phyloP scores from a whole-genome alignment of 2,329 filamentous ascomycete species.

The Trichoderma brevicompactum region DNA sequence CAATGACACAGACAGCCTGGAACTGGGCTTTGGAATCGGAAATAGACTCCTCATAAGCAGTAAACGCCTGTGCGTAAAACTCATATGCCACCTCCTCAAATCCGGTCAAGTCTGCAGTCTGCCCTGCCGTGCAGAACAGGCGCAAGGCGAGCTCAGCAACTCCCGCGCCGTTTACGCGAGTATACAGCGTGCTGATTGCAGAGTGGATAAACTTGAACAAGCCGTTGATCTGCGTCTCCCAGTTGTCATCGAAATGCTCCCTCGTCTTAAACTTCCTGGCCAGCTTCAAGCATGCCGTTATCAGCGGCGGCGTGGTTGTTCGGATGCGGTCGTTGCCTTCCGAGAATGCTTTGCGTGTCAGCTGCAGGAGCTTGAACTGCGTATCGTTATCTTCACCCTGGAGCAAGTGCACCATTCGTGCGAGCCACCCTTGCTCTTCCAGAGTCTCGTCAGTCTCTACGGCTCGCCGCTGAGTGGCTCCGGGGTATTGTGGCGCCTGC shows the following conservation, averaged over 20 bases:
- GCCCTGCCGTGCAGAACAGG: slow-evolving; percentile 87
- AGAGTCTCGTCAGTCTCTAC: slow-evolving; percentile 94
- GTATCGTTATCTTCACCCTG: slow-evolving; percentile 85
- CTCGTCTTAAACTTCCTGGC: slow-evolving; percentile 86
- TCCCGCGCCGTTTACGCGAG: slow-evolving; percentile 75
- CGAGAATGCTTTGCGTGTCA: slow-evolving; percentile 80
- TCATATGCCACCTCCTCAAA: slow-evolving; percentile 98
- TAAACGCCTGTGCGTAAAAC: slow-evolving; percentile 97
- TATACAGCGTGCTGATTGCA: slow-evolving; percentile 82
- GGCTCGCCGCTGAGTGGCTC: slow-evolving; percentile 73
- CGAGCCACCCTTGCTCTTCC: slow-evolving; percentile 97
- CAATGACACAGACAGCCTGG: slow-evolving; percentile 94
- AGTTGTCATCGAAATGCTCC: slow-evolving; percentile 77
- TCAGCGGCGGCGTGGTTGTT: slow-evolving; percentile 89
- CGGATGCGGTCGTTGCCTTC: slow-evolving; percentile 95
- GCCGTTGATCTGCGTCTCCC: slow-evolving; percentile 69
- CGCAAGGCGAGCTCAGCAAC: slow-evolving; percentile 87
- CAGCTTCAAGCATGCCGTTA: slow-evolving; percentile 88
- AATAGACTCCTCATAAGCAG: slow-evolving; percentile 94
- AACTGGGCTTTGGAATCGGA: slow-evolving; percentile 97
- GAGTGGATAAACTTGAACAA: slow-evolving; percentile 97
- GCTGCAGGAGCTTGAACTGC: slow-evolving; percentile 91
- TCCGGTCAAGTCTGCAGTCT: slow-evolving; percentile 86
- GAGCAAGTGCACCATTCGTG: slow-evolving; percentile 87
- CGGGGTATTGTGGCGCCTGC: slow-evolving; percentile 81